Evolutionary conservation across 805 yeast genomes (phyloP).

Genomic region (Kuraishia hungarica): DNA sequence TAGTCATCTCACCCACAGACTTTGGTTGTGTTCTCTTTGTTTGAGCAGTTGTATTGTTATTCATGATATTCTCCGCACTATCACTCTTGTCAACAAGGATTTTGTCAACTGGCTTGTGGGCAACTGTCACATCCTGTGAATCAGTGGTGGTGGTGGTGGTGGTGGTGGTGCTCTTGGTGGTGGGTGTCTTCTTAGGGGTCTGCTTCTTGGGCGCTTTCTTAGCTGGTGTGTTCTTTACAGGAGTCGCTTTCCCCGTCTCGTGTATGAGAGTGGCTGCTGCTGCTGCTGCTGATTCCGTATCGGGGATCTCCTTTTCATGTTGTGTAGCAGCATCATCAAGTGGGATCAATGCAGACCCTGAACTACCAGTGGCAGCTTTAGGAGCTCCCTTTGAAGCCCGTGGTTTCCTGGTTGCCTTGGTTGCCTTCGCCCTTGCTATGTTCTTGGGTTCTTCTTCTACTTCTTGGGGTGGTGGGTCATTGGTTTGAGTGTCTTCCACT

Average conservation of each 20-base stretch:
- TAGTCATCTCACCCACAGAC: neutral
- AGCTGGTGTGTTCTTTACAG: neutral
- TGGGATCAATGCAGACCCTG: neutral
- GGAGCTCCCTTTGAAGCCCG: neutral
- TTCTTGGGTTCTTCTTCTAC: slow-evolving; percentile 1
- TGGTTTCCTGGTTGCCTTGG: neutral
- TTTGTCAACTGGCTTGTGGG: no score
- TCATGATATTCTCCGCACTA: neutral
- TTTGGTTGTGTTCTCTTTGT: neutral
- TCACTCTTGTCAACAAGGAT: neutral
- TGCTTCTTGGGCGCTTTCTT: neutral
- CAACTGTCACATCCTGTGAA: no score
- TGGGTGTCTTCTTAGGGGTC: neutral
- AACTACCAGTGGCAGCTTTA: no score
- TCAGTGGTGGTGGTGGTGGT: no score
- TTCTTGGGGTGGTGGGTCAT: neutral
- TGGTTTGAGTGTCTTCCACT: neutral
- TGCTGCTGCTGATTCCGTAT: no score
- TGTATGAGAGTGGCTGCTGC: no score
- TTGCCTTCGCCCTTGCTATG: neutral
- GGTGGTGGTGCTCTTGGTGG: no score
- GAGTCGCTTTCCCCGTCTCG: neutral
- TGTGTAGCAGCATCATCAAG: neutral
- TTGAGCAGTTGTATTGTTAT: neutral
- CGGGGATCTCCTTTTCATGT: no score